Base-by-base conservation (phyloP, 2,329 filamentous ascomycete genomes). In the Ophiostoma triangulosporum region DNA sequence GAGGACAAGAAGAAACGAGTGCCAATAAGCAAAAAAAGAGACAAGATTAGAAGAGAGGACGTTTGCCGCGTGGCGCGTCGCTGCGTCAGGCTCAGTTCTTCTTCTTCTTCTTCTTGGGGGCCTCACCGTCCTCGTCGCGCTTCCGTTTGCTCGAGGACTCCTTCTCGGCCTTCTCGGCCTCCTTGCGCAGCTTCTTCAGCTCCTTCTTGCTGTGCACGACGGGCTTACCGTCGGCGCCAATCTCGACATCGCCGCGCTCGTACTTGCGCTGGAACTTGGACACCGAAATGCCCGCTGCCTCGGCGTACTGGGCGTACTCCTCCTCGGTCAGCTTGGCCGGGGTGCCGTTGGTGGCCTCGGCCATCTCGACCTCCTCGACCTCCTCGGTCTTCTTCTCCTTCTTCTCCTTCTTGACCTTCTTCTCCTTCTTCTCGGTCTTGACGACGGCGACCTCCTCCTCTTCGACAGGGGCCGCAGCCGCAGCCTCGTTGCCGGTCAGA, bases 231-330 rank as follows among this genome's bases (percentile, higher is more conserved):
- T 85, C 78, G 12, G 71, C 69, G 60, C 75, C 75, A 59, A 88
- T 70, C 64, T 80, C 73, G 59, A 89, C 84, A 63, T 88, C 83
- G 35, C 86, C 86, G 57, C 83, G 77, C 69, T 86, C 84, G 60
- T 81, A 81, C 75, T 88, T 88, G 66, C 83, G 77, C 73, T 85
- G 81, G 71, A 88, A 89, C 70, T 87, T 84, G 71, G 80, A 80
- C 52, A 86, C 77, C 7, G 82, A 85, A 56, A 89, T 72, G 57
- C 84, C 84, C 8, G 83, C 79, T 60, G 77, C 74, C 56, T 77
- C 78, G 38, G 86, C 86, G 46, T 83, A 66, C 45, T 74, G 72
- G 65, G 76, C 73, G 61, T 73, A 78, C 57, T 80, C 77, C 57
- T 69, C 75, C 64, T 74, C 80, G 59, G 67, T 78, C 54, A 78